phyloP scores from a whole-genome alignment of 108 stramenopile genomes.

The Nitzschia palea region DNA sequence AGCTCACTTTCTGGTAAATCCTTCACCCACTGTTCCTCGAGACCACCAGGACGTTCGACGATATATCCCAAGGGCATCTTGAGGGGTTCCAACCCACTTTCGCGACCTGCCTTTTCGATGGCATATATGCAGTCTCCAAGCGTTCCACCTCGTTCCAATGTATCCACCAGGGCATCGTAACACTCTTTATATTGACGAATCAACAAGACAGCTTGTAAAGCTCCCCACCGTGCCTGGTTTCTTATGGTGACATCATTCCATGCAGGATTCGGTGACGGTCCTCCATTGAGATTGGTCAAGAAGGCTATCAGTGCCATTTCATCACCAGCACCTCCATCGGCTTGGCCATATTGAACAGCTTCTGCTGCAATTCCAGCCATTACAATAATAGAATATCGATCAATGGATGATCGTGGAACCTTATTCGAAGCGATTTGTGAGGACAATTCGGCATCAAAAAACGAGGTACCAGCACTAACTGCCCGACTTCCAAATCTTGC shows the following conservation, averaged over 20 bases:
- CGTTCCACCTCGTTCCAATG: conserved; percentile 72
- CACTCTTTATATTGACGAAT: conserved; percentile 74
- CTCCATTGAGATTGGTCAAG: conserved; percentile 30
- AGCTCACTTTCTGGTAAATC: conserved; percentile 21
- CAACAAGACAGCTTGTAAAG: conserved; percentile 74
- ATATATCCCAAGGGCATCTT: conserved; percentile 65
- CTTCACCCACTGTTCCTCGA: conserved; percentile 53
- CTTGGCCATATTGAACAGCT: conserved; percentile 72
- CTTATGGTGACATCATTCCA: conserved; percentile 66
- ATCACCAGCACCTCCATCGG: conserved; percentile 93
- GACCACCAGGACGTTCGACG: conserved; percentile 48
- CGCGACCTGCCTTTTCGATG: conserved; percentile 76
- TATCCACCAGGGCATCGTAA: conserved; percentile 85
- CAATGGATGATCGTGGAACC: conserved; percentile 78
- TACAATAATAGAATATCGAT: conserved; percentile 89
- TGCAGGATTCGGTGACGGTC: conserved; percentile 23
- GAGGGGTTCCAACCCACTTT: conserved; percentile 49
- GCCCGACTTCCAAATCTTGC: conserved; percentile 63
- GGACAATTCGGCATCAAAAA: conserved; percentile 82
- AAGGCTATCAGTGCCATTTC: conserved; percentile 80
- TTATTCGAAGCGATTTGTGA: conserved; percentile 59
- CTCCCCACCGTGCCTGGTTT: conserved; percentile 89
- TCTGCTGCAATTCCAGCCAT: conserved; percentile 96
- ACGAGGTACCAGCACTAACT: conserved; percentile 87
- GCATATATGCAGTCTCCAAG: conserved; percentile 83